Evolutionary conservation across 1,139 yeast species (phyloP), one percentile per base, ranked within the genome.

Genomic region (Candida labiduridarum): DNA sequence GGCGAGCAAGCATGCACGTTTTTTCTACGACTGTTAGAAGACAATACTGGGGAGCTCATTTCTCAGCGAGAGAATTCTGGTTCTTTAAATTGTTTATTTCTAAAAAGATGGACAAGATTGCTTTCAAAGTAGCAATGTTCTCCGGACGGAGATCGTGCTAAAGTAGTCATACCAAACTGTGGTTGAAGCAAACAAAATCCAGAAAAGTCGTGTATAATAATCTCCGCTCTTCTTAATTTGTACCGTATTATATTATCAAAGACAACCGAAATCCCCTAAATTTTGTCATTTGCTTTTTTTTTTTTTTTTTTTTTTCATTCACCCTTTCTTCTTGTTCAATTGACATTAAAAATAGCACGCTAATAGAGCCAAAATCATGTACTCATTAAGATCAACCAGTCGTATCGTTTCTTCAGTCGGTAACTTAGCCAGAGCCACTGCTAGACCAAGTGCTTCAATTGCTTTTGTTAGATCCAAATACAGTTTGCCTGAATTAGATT

Each of bases 401-500:
- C 51, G 55, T 48, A 41, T 50, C 38, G 44, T 54, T 38, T 53
- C 62, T n/a, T 42, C 59, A 35, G 54, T 50, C 40, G 55, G 53
- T 46, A 55, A 58, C 6, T 55, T 55, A 33, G 45, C 56, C 48
- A 52, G 64, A 25, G 33, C 41, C 33, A 27, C 29, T 25, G 9
- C 29, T 7, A 25, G 29, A 25, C 29, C 34, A 27, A 31, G 27
- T 16, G 14, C 41, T 8, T 50, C 66, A 40, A 57, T 65, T 51
- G 69, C 72, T 39, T 64, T 72, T 49, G 50, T 71, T 50, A 78
- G 87, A 73, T 83, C 85, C 62, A 86, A 87, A 71, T 87, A 87
- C 49, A 79, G 88, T 36, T 79, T 92, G 63, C 97, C 97, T 51
- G 91, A 87, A 59, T 80, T 92, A 65, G 90, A 86, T 68, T 92